phyloP scores from a whole-genome alignment of 441 rosid genomes.

The Breynia disticha region DNA sequence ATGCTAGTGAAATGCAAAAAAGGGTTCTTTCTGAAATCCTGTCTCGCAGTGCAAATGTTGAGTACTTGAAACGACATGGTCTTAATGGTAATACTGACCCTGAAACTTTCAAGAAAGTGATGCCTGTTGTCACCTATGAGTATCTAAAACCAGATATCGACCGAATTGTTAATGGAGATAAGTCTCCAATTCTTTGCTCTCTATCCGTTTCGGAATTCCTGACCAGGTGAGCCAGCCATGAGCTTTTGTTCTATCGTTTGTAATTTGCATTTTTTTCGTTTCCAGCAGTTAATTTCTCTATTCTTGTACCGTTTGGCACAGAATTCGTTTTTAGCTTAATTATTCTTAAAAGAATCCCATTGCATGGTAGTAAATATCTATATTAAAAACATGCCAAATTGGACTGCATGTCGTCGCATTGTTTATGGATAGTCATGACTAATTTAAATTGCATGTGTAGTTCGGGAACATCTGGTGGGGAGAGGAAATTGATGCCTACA shows the following conservation, averaged over 20 bases:
- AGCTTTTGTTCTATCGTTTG: background rate
- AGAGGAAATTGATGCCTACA: constrained; percentile 50
- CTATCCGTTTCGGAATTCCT: constrained; percentile 77
- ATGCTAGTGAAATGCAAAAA: constrained; percentile 49
- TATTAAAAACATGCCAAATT: too few relatives aligned
- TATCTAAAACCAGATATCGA: constrained; percentile 52
- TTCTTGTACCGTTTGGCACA: background rate
- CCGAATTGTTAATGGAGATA: constrained; percentile 75
- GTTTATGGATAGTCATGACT: background rate
- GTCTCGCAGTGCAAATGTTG: constrained; percentile 63
- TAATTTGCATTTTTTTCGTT: background rate
- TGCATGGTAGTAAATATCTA: too few relatives aligned
- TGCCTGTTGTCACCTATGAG: constrained; percentile 64
- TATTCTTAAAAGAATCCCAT: too few relatives aligned
- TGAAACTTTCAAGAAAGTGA: constrained; percentile 45
- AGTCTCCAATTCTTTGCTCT: constrained; percentile 60
- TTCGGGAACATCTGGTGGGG: constrained; percentile 51
- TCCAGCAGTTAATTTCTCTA: too few relatives aligned
- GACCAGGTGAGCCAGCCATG: constrained; percentile 50
- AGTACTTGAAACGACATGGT: constrained; percentile 55
- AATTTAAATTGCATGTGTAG: constrained; percentile 14
- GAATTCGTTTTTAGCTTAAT: too few relatives aligned
- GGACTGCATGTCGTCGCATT: too few relatives aligned
- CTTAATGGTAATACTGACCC: constrained; percentile 46
- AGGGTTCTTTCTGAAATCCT: constrained; percentile 61